These are phyloP conservation scores for Geranium incanum DNA, from an alignment of 441 rosid genomes.

Conservation along the genomic window DNA sequence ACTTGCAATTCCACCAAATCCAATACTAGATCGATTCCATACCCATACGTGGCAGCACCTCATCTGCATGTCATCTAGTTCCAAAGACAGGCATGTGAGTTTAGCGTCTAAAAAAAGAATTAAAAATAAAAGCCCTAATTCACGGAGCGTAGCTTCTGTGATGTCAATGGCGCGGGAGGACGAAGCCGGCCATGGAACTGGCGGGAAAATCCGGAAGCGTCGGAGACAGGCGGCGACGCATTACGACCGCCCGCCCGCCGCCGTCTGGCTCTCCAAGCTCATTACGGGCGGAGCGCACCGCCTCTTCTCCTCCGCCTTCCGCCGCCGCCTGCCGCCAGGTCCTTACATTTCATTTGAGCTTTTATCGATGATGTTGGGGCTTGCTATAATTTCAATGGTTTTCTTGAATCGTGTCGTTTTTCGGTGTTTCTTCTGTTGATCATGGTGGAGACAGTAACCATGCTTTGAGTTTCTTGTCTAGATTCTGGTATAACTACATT, in stretches of 20 bases:
- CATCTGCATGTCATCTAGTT: too few species aligned
- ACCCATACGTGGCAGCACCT: too few species aligned
- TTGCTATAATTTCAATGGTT: neutral
- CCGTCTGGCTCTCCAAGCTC: slow-evolving; percentile 70
- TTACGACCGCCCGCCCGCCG: slow-evolving; percentile 59
- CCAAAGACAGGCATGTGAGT: too few species aligned
- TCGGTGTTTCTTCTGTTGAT: neutral
- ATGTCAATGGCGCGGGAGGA: slow-evolving; percentile 75
- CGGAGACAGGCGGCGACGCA: slow-evolving; percentile 48
- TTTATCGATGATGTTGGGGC: neutral
- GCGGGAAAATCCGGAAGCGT: slow-evolving; percentile 72
- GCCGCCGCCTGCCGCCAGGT: slow-evolving; percentile 55
- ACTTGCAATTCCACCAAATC: too few species aligned
- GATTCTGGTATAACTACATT: neutral
- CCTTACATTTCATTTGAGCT: neutral
- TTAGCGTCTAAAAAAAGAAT: too few species aligned
- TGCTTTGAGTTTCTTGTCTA: neutral
- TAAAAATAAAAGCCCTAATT: too few species aligned
- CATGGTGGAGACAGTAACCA: neutral
- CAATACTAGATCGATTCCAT: too few species aligned
- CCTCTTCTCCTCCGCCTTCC: slow-evolving; percentile 64
- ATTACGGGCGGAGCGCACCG: slow-evolving; percentile 63
- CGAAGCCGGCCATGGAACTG: slow-evolving; percentile 48
- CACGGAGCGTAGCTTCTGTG: too few species aligned
- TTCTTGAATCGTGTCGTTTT: slow-evolving; percentile 5